Conservation (phyloP, 352 stramenopile species). For the Globisporangium solare region DNA sequence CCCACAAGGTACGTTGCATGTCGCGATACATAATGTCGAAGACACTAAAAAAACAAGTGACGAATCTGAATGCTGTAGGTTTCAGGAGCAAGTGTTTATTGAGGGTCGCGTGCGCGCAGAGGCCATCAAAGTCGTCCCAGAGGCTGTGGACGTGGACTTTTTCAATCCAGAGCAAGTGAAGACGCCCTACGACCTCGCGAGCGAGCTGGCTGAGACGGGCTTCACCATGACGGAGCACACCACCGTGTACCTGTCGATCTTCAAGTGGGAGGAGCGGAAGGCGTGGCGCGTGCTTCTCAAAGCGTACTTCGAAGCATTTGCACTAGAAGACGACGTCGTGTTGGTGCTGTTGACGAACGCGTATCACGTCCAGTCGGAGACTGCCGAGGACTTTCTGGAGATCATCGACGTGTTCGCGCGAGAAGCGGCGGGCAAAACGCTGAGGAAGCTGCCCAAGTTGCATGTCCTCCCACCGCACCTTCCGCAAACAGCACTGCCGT, state of each 20-base stretch:
- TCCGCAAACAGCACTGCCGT: conserved; percentile 45
- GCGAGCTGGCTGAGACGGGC: conserved; percentile 13
- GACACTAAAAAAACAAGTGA: neutral
- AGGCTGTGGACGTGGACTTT: conserved; percentile 88
- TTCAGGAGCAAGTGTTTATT: conserved; percentile 73
- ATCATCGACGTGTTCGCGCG: conserved; percentile 54
- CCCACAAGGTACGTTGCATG: conserved; percentile 49
- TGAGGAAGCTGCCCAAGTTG: conserved; percentile 48
- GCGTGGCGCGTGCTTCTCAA: conserved; percentile 85
- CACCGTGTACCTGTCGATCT: conserved; percentile 89
- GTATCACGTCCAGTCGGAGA: conserved; percentile 67
- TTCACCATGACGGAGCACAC: conserved; percentile 35
- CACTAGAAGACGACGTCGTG: conserved; percentile 48
- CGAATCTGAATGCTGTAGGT: conserved; percentile 22
- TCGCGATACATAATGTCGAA: too few relatives aligned
- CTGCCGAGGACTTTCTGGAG: conserved; percentile 40
- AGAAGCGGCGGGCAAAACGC: conserved; percentile 33
- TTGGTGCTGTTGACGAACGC: conserved; percentile 86
- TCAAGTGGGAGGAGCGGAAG: conserved; percentile 94
- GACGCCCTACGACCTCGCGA: conserved; percentile 41
- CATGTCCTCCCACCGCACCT: conserved; percentile 62
- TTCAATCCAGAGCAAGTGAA: conserved; percentile 64
- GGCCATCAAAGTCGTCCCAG: conserved; percentile 71
- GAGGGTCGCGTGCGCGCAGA: conserved; percentile 46
- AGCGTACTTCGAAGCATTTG: conserved; percentile 82